These are phyloP conservation scores for Fraxinus americana DNA, from an alignment of 257 asterid species.

Conservation along the genomic window DNA sequence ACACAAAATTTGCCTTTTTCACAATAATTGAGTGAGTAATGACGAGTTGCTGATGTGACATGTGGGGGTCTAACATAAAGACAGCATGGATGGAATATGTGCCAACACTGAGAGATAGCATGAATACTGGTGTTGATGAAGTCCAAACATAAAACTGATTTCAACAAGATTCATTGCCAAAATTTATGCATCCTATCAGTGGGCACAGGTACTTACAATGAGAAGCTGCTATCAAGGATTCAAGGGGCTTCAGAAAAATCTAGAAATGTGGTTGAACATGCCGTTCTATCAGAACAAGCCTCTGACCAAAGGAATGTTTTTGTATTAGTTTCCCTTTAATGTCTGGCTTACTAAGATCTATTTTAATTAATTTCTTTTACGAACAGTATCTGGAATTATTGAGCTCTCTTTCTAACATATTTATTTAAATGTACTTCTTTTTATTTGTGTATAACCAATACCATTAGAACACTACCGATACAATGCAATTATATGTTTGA, in stretches of 20 bases:
- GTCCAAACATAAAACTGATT: no score
- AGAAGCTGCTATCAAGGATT: background rate
- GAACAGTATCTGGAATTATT: background rate
- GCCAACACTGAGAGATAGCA: conserved; percentile 18
- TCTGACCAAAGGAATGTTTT: background rate
- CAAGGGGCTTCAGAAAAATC: background rate
- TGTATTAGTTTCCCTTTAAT: background rate
- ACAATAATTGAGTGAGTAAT: conserved; percentile 44
- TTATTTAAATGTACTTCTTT: background rate
- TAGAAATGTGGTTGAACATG: background rate
- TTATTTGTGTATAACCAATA: background rate
- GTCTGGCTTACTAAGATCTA: background rate
- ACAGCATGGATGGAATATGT: conserved; percentile 29
- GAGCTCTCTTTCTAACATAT: background rate
- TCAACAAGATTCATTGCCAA: background rate
- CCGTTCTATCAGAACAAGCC: background rate
- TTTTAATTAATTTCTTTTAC: background rate
- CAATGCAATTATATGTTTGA: background rate
- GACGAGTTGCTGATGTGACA: conserved; percentile 52
- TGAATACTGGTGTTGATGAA: background rate
- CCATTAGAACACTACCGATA: background rate
- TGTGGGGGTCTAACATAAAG: conserved; percentile 46
- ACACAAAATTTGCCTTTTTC: conserved; percentile 50
- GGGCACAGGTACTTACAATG: conserved; percentile 8
- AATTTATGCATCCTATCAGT: background rate